Conservation (phyloP, 2,329 filamentous ascomycete genomes). For the Fusarium sp. region DNA sequence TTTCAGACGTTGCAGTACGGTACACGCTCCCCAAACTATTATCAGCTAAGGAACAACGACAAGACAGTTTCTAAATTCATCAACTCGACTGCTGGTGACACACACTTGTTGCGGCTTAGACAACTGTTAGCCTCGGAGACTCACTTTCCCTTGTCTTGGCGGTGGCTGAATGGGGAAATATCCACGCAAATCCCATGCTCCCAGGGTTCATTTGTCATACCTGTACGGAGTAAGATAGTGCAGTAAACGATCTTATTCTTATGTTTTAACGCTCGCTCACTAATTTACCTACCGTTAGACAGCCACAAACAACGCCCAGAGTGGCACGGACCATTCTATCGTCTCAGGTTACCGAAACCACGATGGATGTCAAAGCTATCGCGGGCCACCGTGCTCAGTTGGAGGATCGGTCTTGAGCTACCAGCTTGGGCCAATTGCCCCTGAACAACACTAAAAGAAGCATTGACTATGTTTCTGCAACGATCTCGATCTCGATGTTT, state of each 20-base stretch:
- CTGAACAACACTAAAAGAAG: conserved; percentile 9
- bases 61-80: background rate
- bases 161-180: background rate
- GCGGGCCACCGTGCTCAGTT: conserved; percentile 15
- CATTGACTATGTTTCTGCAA: conserved; percentile 11
- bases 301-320: conserved; percentile 1
- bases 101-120: conserved; percentile 1
- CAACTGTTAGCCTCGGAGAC: background rate
- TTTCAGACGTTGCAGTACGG: background rate
- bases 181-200: background rate
- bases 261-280: background rate
- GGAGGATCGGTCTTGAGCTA: conserved; percentile 7
- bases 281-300: background rate
- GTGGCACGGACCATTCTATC: conserved; percentile 37
- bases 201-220: conserved; percentile 2
- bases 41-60: background rate
- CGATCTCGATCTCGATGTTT: conserved; percentile 27
- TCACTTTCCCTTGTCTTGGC: background rate
- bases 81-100: background rate
- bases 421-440: conserved; percentile 15
- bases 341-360: conserved; percentile 21
- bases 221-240: background rate
- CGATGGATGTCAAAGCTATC: conserved; percentile 1
- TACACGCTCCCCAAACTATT: background rate
- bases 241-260: background rate